phyloP scores from a whole-genome alignment of 257 asterid species.

The Dorcoceras hygrometricum region DNA sequence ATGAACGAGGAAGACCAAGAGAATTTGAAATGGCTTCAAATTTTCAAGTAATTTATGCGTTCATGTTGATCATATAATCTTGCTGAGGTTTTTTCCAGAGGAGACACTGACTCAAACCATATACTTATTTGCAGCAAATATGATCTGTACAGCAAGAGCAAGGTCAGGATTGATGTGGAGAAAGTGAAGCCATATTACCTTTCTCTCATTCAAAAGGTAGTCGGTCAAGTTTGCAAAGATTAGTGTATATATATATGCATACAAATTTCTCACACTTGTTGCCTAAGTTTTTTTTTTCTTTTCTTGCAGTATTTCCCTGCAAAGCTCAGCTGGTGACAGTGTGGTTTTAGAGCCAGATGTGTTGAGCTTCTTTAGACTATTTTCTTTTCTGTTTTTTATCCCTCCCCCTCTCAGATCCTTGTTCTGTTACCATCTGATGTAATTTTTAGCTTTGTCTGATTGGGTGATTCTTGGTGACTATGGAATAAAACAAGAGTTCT shows the following conservation, averaged over 20 bases:
- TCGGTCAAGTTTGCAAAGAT: not conserved
- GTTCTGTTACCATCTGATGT: not conserved
- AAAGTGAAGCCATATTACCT: constrained; percentile 73
- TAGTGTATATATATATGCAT: not conserved
- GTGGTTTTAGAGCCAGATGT: not conserved
- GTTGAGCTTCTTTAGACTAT: not conserved
- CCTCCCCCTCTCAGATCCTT: not conserved
- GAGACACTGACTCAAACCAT: not conserved
- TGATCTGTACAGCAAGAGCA: constrained; percentile 82
- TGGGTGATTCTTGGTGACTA: no score
- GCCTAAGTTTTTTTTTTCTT: not conserved
- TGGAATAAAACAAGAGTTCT: no score
- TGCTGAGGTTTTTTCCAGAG: no score
- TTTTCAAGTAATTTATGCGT: constrained; percentile 46
- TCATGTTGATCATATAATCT: not conserved
- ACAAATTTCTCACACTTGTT: not conserved
- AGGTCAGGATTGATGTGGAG: constrained; percentile 60
- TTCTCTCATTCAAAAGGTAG: constrained; percentile 71
- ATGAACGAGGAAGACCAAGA: constrained; percentile 67
- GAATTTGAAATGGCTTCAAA: constrained; percentile 65
- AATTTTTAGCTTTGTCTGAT: no score
- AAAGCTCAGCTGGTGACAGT: constrained; percentile 50
- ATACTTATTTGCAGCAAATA: constrained; percentile 55
- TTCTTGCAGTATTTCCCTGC: constrained; percentile 53
- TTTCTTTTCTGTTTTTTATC: no score